Conservation (phyloP, 2,329 filamentous ascomycete species). For the Chrysosporium keratinophilum region DNA sequence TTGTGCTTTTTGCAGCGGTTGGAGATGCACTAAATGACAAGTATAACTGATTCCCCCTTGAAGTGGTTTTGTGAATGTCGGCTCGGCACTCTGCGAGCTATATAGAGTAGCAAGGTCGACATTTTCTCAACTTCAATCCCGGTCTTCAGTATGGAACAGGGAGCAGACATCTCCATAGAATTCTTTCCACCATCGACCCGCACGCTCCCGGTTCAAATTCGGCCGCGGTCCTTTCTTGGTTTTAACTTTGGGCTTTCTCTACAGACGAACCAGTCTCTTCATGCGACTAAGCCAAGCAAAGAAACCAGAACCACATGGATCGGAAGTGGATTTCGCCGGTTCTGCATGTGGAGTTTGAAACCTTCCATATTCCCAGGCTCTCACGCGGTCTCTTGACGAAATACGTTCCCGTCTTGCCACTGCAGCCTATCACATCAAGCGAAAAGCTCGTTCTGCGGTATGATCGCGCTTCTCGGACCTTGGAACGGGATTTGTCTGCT, state of each 20-base stretch:
- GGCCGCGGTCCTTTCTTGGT: not conserved
- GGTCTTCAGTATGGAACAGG: no score
- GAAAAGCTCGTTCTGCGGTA: not conserved
- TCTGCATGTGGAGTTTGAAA: conserved; percentile 1
- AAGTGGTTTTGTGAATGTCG: no score
- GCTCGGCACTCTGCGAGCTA: no score
- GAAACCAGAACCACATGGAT: conserved; percentile 9
- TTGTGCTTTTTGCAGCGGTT: no score
- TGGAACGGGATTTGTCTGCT: conserved; percentile 1
- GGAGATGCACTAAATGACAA: no score
- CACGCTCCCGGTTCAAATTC: not conserved
- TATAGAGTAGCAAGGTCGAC: no score
- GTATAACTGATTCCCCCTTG: no score
- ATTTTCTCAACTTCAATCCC: no score
- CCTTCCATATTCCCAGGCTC: not conserved
- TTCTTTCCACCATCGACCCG: not conserved
- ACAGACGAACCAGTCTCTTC: not conserved
- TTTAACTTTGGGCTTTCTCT: not conserved
- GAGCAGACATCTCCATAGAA: no score
- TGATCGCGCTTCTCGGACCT: conserved; percentile 3
- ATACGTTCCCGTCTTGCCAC: not conserved
- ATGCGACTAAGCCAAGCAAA: not conserved
- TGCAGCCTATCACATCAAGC: not conserved
- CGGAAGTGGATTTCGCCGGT: not conserved
- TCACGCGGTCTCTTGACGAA: conserved; percentile 8